Conservation (phyloP, 495 filamentous ascomycete species). For the Trichoderma erinaceum region DNA sequence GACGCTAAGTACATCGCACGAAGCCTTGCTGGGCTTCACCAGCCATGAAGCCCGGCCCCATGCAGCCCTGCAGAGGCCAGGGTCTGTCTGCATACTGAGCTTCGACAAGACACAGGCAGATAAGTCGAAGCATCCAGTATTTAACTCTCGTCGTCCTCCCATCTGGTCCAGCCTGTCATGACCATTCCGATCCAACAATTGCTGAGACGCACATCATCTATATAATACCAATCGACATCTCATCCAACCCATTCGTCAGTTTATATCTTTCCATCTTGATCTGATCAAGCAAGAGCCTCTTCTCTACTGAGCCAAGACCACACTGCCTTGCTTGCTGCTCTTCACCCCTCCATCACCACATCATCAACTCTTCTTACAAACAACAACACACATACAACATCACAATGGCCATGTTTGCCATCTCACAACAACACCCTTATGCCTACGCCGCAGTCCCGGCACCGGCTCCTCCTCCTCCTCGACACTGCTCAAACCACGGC, state of each 20-base stretch:
- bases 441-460: slow-evolving; percentile 33
- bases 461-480: slow-evolving; percentile 32
- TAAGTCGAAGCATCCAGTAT: slow-evolving; percentile 9
- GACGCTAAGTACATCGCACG: slow-evolving; percentile 9
- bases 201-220: slow-evolving; percentile 1
- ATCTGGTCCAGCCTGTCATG: slow-evolving; percentile 10
- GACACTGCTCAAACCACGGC: slow-evolving; percentile 60
- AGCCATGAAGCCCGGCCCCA: slow-evolving; percentile 8
- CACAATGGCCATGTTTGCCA: slow-evolving; percentile 34
- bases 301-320: neutral
- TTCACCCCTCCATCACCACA: neutral
- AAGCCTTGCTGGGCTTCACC: slow-evolving; percentile 11
- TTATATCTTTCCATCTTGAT: neutral
- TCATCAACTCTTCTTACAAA: neutral
- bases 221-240: slow-evolving; percentile 13
- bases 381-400: slow-evolving; percentile 17
- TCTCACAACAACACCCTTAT: slow-evolving; percentile 38
- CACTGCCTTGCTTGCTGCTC: neutral
- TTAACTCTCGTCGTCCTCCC: slow-evolving; percentile 13
- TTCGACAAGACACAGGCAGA: neutral
- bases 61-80: slow-evolving; percentile 11
- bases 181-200: slow-evolving; percentile 12
- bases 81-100: neutral
- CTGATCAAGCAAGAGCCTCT: neutral
- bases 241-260: neutral